Base-by-base conservation (phyloP, 108 stramenopile species). In the Conticribra guillardii region DNA sequence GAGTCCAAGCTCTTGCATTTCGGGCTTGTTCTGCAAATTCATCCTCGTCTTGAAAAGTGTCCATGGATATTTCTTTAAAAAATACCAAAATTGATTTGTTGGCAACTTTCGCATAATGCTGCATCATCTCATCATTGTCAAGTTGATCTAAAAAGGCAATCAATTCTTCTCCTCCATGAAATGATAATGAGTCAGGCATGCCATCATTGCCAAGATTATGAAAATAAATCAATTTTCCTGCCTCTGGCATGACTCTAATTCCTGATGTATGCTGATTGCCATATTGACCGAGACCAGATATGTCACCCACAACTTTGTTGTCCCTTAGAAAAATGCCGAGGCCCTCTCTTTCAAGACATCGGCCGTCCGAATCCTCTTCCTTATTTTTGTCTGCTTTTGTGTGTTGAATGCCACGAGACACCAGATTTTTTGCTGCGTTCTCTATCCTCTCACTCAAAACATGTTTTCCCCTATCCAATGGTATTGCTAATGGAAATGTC, bases 121-220 rank as follows among this genome's bases (percentile, higher is more conserved):
- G 16, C 37, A 60, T 19, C 11, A 48, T 24, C 7, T 30, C 21
- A 23, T 7, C 34, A 31, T 21, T 0, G 22, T 2, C 33, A 26
- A 1, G 2, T 32, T 56, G 31, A 32, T 28, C 22, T 45, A 11
- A 17, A 55, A 68, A 26, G 2, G 32, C 30, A 29, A 63, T 32
- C 56, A 77, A 58, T 57, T 77, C 76, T 34, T 79, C 73, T 8
- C 78, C 78, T 22, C 78, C 72, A 26, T 79, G 78, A 68, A 79
- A 79, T 17, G 78, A 68, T 15, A 29, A n/a, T 22, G 72, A 57
- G 60, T 79, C 78, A 15, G 78, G 59, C 45, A 29, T 58, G 17
- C 78, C 78, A 53, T 61, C 67, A 54, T 79, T 65, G 37, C 66
- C 52, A 21, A 79, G 29, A 47, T 73, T 79, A 64, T 74, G 78